Percentiles rank a stretch among this genome's conserved stretches.
These are phyloP conservation scores for Globisporangium ultimum DNA, from an alignment of 352 stramenopile genomes.

Conservation along the genomic window DNA sequence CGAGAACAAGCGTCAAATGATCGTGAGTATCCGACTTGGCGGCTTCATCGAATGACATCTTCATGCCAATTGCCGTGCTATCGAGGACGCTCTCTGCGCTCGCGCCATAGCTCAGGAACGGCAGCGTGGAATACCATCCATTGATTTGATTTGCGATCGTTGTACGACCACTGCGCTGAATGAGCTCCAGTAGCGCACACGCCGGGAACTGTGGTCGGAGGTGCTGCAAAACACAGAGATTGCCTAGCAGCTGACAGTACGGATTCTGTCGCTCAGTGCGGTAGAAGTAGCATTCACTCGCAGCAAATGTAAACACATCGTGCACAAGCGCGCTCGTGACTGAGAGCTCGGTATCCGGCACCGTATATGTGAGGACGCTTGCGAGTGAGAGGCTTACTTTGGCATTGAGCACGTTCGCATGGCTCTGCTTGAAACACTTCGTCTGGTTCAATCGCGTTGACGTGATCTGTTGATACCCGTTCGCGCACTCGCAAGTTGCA, in stretches of 20 bases:
- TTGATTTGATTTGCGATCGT: constrained; percentile 41
- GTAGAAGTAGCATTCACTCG: constrained; percentile 89
- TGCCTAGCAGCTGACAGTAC: constrained; percentile 89
- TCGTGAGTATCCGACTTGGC: constrained; percentile 43
- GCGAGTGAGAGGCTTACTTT: constrained; percentile 41
- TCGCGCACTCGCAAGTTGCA: constrained; percentile 52
- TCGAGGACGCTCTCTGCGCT: constrained; percentile 54
- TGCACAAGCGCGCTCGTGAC: constrained; percentile 65
- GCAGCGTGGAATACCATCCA: constrained; percentile 76
- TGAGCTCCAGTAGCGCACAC: constrained; percentile 74
- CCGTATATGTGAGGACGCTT: constrained; percentile 32
- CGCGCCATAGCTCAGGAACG: constrained; percentile 87
- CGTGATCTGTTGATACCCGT: constrained; percentile 48
- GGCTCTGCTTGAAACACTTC: constrained; percentile 42
- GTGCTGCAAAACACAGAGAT: constrained; percentile 93
- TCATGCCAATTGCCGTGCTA: constrained; percentile 72
- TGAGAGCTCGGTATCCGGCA: constrained; percentile 28
- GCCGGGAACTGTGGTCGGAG: constrained; percentile 59
- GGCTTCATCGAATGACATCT: constrained; percentile 82
- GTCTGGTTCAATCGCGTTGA: constrained; percentile 30
- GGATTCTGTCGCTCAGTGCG: constrained; percentile 47
- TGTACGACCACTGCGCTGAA: constrained; percentile 54
- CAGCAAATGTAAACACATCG: constrained; percentile 73
- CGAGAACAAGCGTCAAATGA: constrained; percentile 82
- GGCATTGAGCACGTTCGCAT: constrained; percentile 45